phyloP scores from a whole-genome alignment of 2,329 filamentous ascomycete genomes.

The Chrysoporthe puriensis region DNA sequence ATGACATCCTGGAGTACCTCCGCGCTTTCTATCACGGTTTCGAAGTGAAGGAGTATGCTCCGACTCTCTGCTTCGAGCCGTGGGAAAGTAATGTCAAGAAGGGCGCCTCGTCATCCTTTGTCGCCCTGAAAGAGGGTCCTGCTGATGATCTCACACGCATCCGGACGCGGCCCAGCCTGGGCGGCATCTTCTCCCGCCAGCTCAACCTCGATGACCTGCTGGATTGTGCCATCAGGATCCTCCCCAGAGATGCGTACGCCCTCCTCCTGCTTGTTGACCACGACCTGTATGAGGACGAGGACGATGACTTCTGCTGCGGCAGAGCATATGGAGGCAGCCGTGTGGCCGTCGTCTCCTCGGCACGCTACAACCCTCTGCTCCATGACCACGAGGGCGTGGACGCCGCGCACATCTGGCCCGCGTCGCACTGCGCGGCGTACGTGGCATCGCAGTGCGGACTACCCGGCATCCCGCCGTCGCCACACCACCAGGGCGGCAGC shows the following conservation, averaged over 20 bases:
- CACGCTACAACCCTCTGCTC: slow-evolving; percentile 62
- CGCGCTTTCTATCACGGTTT: slow-evolving; percentile 58
- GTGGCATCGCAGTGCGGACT: slow-evolving; percentile 45
- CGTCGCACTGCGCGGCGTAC: slow-evolving; percentile 61
- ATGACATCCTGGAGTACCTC: slow-evolving; percentile 44
- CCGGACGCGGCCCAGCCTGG: slow-evolving; percentile 51
- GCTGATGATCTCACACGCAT: slow-evolving; percentile 46
- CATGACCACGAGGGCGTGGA: slow-evolving; percentile 45
- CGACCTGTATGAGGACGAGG: slow-evolving; percentile 68
- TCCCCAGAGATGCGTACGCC: slow-evolving; percentile 63
- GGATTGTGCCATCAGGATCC: slow-evolving; percentile 55
- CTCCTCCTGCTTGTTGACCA: slow-evolving; percentile 60
- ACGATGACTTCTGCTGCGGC: slow-evolving; percentile 70
- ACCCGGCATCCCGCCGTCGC: neutral
- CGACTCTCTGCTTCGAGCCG: slow-evolving; percentile 47
- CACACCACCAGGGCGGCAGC: slow-evolving; percentile 14
- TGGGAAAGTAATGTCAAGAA: slow-evolving; percentile 46
- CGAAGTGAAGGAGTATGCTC: slow-evolving; percentile 48
- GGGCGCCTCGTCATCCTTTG: slow-evolving; percentile 34
- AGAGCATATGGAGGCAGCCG: slow-evolving; percentile 67
- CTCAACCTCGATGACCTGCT: slow-evolving; percentile 65
- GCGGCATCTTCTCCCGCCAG: slow-evolving; percentile 52
- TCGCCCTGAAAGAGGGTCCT: slow-evolving; percentile 49
- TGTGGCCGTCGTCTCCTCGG: slow-evolving; percentile 63
- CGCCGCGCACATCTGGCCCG: slow-evolving; percentile 63